Base-by-base conservation (phyloP, 345 rosid species). In the Iberis pinnata region DNA sequence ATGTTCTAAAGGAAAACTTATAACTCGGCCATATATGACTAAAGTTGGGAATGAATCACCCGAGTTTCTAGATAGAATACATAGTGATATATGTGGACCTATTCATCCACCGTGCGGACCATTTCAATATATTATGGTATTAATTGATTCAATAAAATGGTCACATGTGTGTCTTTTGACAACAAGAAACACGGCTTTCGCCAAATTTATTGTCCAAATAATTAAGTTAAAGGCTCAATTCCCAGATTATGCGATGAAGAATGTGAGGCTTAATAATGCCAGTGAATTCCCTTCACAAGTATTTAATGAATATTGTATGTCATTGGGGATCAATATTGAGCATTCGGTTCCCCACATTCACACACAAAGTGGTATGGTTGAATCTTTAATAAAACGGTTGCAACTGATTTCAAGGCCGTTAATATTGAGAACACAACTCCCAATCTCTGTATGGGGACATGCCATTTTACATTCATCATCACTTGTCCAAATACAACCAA, bases 121-220 rank as follows among this genome's bases (percentile, higher is more conserved):
- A 15, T 39, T 39, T 9, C 19, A 16, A 6, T 39, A 39, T 15
- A 14, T 39, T 39, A 39, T 39, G 19, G 19, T 39, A 16, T 15
- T 39, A 15, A 39, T 39, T 39, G 43, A 39, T 15, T 22, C 25
- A 2, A 22, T 3, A 2, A 39, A 19, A 39, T 39, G 43, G 11
- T 39, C 43, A 39, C 43, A 39, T 39, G 43, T 15, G 43, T 39
- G 43, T 39, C 43, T 39, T 2, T 39, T 39, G 43, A 14, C 43
- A 6, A 14, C 43, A 14, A 1, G 19, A 15, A 39, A 36, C 8
- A 39, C 5, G 18, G 43, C 19, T 14, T 39, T 39, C 11, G 43
- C 43, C 8, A 39, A 15, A 39, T 36, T 36, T 10, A 2, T 36
- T 36, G 4, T 15, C 39, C 25, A 36, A 36, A 12, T 36, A 36